Evolutionary conservation across 208 protist genomes (phyloP).

Genomic region (Acanthamoeba lenticulata): DNA sequence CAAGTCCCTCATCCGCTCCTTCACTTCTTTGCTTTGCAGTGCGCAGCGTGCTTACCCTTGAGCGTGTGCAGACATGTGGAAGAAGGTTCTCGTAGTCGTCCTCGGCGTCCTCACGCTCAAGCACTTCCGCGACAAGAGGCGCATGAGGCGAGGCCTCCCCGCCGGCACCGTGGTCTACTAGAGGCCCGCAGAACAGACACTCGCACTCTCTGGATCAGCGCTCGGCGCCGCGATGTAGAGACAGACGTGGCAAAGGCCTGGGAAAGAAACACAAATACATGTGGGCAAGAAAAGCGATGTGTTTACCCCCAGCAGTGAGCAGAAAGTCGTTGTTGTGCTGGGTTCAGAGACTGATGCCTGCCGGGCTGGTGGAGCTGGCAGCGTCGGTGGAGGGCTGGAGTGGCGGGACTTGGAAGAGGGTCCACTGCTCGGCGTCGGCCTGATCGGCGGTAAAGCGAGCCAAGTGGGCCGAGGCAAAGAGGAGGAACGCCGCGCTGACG

Average conservation of each 20-base stretch:
- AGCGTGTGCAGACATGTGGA: background rate
- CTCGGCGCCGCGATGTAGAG: background rate
- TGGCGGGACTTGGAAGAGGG: background rate
- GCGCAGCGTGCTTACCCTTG: background rate
- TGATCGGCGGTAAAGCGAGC: slow-evolving; percentile 2
- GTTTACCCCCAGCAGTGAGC: background rate
- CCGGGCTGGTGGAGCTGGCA: too few relatives aligned
- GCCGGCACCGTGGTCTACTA: background rate
- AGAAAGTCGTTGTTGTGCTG: background rate
- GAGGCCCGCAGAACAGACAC: background rate
- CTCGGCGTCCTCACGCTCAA: slow-evolving; percentile 6
- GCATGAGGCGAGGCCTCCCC: background rate
- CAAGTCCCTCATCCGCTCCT: background rate
- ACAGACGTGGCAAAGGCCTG: background rate
- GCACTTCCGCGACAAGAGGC: slow-evolving; percentile 12
- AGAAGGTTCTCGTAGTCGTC: background rate
- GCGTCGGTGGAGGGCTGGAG: background rate
- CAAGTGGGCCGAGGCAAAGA: slow-evolving; percentile 14
- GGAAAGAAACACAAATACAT: too few relatives aligned
- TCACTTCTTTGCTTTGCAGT: background rate
- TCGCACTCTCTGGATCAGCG: too few relatives aligned
- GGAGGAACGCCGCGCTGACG: background rate
- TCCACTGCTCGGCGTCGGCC: slow-evolving; percentile 17
- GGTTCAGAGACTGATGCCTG: background rate
- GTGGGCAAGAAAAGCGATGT: too few relatives aligned